Conservation (phyloP, 2,329 filamentous ascomycete genomes). For the Clarireedia homoeocarpa region DNA sequence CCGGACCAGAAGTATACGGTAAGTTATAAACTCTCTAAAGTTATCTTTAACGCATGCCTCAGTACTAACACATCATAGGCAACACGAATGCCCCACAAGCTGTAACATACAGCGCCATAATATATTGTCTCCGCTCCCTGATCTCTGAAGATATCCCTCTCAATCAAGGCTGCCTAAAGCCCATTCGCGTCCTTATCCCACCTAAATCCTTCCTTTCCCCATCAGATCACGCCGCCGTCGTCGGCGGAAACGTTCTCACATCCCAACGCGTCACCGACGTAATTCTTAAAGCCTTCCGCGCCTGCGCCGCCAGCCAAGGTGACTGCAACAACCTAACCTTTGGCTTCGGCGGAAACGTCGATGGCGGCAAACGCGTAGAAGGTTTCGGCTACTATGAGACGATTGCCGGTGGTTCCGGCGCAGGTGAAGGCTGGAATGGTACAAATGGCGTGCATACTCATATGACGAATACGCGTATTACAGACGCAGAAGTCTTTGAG, state of each 20-base stretch:
- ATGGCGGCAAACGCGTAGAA: constrained; percentile 50
- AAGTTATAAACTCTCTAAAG: constrained; percentile 16
- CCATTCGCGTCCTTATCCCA: constrained; percentile 67
- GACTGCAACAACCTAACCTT: constrained; percentile 83
- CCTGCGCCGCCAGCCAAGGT: constrained; percentile 71
- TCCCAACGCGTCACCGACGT: constrained; percentile 77
- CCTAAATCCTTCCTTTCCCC: constrained; percentile 66
- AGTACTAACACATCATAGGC: constrained; percentile 29
- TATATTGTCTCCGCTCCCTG: constrained; percentile 75
- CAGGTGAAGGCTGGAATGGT: constrained; percentile 65
- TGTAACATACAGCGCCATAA: constrained; percentile 76
- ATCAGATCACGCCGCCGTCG: constrained; percentile 69
- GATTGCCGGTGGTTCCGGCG: constrained; percentile 70
- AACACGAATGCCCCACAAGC: constrained; percentile 78
- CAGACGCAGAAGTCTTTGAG: constrained; percentile 72
- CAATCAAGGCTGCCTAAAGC: constrained; percentile 76
- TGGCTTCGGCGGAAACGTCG: constrained; percentile 64
- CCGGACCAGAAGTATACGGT: constrained; percentile 71
- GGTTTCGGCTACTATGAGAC: constrained; percentile 87
- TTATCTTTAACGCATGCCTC: not conserved
- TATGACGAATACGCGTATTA: constrained; percentile 81
- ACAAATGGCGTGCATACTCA: constrained; percentile 68
- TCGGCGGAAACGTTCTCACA: constrained; percentile 77
- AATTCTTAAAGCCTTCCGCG: constrained; percentile 70
- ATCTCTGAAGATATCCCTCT: constrained; percentile 77